Base-by-base conservation (phyloP, 805 yeast species). In the Lipomyces chichibuensis region DNA sequence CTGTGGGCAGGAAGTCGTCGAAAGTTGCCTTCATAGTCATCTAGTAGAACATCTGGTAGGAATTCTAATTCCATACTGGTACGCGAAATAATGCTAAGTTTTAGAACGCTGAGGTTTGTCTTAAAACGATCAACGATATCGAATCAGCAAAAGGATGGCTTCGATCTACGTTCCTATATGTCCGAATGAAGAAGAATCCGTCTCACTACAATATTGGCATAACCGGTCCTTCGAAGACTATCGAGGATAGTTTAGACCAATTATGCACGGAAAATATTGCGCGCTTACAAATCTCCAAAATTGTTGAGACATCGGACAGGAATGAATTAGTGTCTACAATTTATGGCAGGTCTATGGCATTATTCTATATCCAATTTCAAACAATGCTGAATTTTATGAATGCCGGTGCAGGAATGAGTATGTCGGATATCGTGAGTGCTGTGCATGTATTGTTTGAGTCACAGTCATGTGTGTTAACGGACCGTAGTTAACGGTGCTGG, bases 311-410 rank as follows among this genome's bases (percentile, higher is more conserved):
- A 2, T 53, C 64, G 2, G 66, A 65, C 4, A 65, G 63, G 0
- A 63, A 53, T 1, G 77, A 75, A 32, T 53, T 63, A 5, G 76
- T 83, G 33, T 80, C 87, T 0, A 71, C 77, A 0, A 32, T 39
- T 9, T 83, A 73, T 74, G 88, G 88, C 0, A 72, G 74, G 37
- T 77, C 87, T 0, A 81, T 86, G 87, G 79, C 84, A 1, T 80
- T 78, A 62, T 83, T 84, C 67, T 85, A 84, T 71, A 75, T 86
- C 3, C 64, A 74, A 2, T 82, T 82, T 65, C 80, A 79, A 2
- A 83, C 87, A 0, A 80, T 84, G 75, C 80, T 79, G 78, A 20
- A 66, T 56, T 7, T 37, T n/a, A 25, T 59, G 43, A 23, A 20
- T 5, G 35, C 66, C 6, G 37, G 43, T 2, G 9, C n/a, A 7